Evolutionary conservation across 495 filamentous ascomycete genomes (phyloP).

Genomic region (Jackrogersella minutella): DNA sequence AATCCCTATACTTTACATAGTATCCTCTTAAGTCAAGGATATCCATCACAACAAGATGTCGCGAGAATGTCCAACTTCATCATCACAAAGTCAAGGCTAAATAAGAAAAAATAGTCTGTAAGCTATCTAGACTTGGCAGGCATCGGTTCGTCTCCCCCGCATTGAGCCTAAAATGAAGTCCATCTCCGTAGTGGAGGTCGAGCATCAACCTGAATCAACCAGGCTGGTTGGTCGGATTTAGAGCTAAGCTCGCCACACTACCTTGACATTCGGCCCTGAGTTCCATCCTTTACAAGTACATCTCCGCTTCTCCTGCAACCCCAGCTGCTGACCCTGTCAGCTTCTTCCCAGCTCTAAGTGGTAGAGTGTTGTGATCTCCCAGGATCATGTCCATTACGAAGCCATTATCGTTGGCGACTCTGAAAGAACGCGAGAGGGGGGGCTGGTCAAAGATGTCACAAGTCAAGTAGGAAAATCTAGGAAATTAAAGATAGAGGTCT

Average conservation of each 20-base stretch:
- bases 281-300: slow-evolving; percentile 18
- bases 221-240: slow-evolving; percentile 35
- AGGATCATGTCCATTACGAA: neutral
- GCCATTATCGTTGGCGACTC: neutral
- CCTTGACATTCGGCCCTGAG: slow-evolving; percentile 27
- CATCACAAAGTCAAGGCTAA: slow-evolving; percentile 4
- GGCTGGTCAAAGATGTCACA: neutral
- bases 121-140: slow-evolving; percentile 8
- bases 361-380: neutral
- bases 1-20: neutral
- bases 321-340: slow-evolving; percentile 23
- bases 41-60: neutral
- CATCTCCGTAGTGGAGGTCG: slow-evolving; percentile 34
- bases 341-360: slow-evolving; percentile 10
- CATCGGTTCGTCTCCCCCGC: slow-evolving; percentile 34
- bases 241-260: slow-evolving; percentile 24
- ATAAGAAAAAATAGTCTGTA: neutral
- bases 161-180: slow-evolving; percentile 46
- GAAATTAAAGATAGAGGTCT: neutral
- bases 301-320: slow-evolving; percentile 37
- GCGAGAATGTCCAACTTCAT: slow-evolving; percentile 13
- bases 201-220: slow-evolving; percentile 18
- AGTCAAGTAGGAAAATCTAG: neutral
- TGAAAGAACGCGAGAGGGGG: neutral
- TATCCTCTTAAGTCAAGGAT: neutral